Base-by-base conservation (phyloP, 345 rosid species). In the Aquilaria yunnanensis region DNA sequence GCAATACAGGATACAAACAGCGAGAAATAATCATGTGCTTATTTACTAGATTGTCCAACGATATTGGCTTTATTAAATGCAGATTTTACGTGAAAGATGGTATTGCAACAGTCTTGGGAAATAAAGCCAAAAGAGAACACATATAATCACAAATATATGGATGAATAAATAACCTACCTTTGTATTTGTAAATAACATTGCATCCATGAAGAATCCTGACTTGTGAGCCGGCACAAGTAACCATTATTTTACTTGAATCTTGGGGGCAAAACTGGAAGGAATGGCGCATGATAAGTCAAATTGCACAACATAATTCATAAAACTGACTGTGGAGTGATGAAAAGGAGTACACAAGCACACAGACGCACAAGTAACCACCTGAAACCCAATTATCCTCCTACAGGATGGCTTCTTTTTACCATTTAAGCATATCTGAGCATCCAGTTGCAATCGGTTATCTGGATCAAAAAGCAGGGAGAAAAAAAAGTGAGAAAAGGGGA, bases 151-250 rank as follows among this genome's bases (percentile, higher is more conserved):
- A 37, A 9, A 37, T 23, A 23, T 23, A 23, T 23, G 56, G 13
- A 52, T 62, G 29, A 51, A 64, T 23, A 37, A 55, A 16, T 45
- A 48, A 53, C 69, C 56, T 77, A 87, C 98, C 96, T 61, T 60
- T 81, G 76, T 87, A 92, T 81, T 88, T 89, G 59, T 85, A 75
- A 58, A 92, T 79, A 67, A 92, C 77, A 47, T 81, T 78, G 32
- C 65, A 77, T 13, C 96, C 98, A 47, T 88, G 79, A 32, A 89
- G 86, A 74, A 92, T 82, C 76, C 89, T 85, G 67, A 92, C 86
- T 78, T 85, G 90, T 6, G 95, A 83, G 82, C 87, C 98, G 23
- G 92, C 95, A 47, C 81, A 92, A 29, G 87, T 83, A 57, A 92
- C 95, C 91, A 92, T 83, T 69, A 92, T 75, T 76, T 80, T 87